These are phyloP conservation scores for Ophiostoma angusticollis DNA, from an alignment of 2,329 filamentous ascomycete genomes.

Conservation along the genomic window DNA sequence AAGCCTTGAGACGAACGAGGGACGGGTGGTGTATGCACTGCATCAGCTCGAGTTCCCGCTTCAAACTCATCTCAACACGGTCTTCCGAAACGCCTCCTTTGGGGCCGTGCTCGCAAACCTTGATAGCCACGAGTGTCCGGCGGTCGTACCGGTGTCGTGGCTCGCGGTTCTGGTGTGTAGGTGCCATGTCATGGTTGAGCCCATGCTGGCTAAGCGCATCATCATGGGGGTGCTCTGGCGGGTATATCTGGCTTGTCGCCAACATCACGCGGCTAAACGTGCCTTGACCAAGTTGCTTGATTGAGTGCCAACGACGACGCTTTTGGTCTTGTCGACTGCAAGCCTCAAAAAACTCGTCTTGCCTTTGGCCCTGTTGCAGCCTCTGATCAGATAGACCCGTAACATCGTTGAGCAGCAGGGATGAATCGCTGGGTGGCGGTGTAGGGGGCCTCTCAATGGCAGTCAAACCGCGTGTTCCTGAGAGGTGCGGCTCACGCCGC, in stretches of 20 bases:
- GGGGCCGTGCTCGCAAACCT: slow-evolving; percentile 89
- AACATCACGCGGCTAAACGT: slow-evolving; percentile 93
- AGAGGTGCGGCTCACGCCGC: slow-evolving; percentile 69
- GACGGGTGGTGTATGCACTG: slow-evolving; percentile 79
- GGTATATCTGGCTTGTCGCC: slow-evolving; percentile 61
- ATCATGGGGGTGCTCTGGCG: too few relatives aligned
- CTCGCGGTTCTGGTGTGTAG: too few relatives aligned
- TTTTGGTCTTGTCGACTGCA: slow-evolving; percentile 54
- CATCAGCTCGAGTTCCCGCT: slow-evolving; percentile 90
- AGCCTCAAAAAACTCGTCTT: slow-evolving; percentile 57
- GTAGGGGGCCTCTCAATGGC: slow-evolving; percentile 56
- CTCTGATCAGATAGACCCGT: slow-evolving; percentile 29
- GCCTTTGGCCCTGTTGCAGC: slow-evolving; percentile 25
- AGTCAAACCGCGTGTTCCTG: slow-evolving; percentile 62
- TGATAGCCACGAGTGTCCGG: slow-evolving; percentile 83
- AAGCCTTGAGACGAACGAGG: slow-evolving; percentile 81
- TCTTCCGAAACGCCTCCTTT: slow-evolving; percentile 88
- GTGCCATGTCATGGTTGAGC: too few relatives aligned
- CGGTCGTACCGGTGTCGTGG: slow-evolving; percentile 37
- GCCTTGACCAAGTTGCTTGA: slow-evolving; percentile 76
- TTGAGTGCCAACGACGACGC: slow-evolving; percentile 61
- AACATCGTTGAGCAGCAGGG: slow-evolving; percentile 29
- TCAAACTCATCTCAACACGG: slow-evolving; percentile 82
- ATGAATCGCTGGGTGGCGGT: slow-evolving; percentile 68
- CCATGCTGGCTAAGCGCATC: too few relatives aligned